phyloP scores from a whole-genome alignment of 768 basidiomycete genomes.

The Mycena pura region DNA sequence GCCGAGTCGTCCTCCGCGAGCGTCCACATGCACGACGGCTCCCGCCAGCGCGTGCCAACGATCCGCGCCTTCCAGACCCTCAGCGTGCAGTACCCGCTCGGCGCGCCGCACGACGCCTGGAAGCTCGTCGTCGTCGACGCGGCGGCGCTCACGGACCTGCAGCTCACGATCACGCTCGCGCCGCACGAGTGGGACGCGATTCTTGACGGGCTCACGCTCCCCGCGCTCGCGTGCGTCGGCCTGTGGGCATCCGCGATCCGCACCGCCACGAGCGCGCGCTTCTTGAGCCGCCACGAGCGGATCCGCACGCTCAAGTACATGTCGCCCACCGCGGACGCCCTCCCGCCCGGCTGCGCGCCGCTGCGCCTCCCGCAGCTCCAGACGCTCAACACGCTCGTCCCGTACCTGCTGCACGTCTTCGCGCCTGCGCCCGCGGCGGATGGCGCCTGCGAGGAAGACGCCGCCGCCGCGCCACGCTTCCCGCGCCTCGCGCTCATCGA shows the following conservation, averaged over 20 bases:
- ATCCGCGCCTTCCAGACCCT: slow-evolving; percentile 8
- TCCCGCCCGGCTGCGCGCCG: background rate
- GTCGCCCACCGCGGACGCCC: background rate
- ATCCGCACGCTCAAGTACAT: slow-evolving; percentile 13
- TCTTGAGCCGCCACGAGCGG: slow-evolving; percentile 11
- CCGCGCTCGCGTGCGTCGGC: slow-evolving; percentile 7
- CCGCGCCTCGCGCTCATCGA: slow-evolving; percentile 10
- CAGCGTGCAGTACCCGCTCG: background rate
- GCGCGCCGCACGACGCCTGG: slow-evolving; percentile 9
- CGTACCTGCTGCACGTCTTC: slow-evolving; percentile 14
- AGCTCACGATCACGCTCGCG: slow-evolving; percentile 10
- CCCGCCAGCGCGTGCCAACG: slow-evolving; percentile 7
- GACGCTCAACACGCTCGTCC: slow-evolving; percentile 1
- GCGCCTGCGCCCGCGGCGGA: background rate
- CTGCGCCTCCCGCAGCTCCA: slow-evolving; percentile 10
- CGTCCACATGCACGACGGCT: slow-evolving; percentile 14
- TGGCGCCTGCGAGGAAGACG: background rate
- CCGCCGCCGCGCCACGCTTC: background rate
- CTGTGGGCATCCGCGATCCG: slow-evolving; percentile 13
- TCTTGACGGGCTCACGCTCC: slow-evolving; percentile 10
- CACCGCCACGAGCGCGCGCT: slow-evolving; percentile 3
- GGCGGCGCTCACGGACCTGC: slow-evolving; percentile 1
- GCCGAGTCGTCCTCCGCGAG: background rate
- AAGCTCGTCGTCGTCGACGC: slow-evolving; percentile 13
- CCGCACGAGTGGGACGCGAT: slow-evolving; percentile 15